phyloP scores from a whole-genome alignment of 2,329 filamentous ascomycete genomes.

The Cryphonectria radicalis region DNA sequence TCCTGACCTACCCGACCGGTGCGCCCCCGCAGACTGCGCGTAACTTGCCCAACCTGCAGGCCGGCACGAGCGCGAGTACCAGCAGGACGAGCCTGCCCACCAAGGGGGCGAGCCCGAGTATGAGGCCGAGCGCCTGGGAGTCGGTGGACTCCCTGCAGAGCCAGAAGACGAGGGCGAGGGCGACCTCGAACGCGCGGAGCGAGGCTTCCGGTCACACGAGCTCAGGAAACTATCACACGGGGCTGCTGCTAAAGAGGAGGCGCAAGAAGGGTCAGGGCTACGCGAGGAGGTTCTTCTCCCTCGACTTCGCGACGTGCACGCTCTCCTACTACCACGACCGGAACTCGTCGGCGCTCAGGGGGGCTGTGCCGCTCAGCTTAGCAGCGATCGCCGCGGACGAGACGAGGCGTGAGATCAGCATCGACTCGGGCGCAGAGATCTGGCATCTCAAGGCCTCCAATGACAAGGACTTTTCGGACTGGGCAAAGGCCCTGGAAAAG shows the following conservation, averaged over 20 bases:
- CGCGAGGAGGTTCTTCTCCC: constrained; percentile 90
- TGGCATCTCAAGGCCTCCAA: constrained; percentile 91
- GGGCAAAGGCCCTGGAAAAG: constrained; percentile 83
- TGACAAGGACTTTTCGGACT: constrained; percentile 82
- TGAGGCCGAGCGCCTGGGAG: constrained; percentile 52
- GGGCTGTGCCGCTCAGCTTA: constrained; percentile 88
- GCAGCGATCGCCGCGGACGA: constrained; percentile 91
- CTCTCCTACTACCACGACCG: constrained; percentile 96
- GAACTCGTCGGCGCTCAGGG: constrained; percentile 88
- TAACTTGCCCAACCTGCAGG: constrained; percentile 66
- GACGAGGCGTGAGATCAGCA: constrained; percentile 86
- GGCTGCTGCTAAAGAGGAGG: constrained; percentile 84
- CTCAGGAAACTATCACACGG: constrained; percentile 73
- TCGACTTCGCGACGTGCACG: constrained; percentile 93
- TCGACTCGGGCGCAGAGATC: constrained; percentile 94
- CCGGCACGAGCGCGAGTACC: constrained; percentile 40
- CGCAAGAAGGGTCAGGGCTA: constrained; percentile 94
- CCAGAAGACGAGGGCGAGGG: constrained; percentile 47
- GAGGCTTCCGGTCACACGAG: constrained; percentile 46
- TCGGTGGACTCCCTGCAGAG: constrained; percentile 67
- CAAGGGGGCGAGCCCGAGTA: constrained; percentile 45
- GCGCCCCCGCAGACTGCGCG: constrained; percentile 75
- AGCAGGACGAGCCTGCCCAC: constrained; percentile 60
- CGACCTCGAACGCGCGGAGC: constrained; percentile 57
- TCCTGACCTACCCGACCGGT: constrained; percentile 90